Base-by-base conservation (phyloP, 2,329 filamentous ascomycete genomes). In the Leptographium lundbergii region DNA sequence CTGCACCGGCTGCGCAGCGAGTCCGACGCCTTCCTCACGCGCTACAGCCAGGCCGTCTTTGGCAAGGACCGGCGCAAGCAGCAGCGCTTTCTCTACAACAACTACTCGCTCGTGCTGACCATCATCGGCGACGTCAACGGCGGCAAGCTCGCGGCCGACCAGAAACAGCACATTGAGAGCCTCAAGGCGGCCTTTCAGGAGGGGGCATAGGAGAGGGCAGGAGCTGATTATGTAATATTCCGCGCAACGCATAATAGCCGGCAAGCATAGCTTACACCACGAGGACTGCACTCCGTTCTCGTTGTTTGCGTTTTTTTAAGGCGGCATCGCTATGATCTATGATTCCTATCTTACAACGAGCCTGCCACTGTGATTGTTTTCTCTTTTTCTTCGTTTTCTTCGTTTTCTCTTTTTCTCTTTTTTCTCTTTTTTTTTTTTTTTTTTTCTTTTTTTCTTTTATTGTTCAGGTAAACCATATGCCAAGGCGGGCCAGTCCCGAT, bases 81-180 rank as follows among this genome's bases (percentile, higher is more conserved):
- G 64, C 87, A 92, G 65, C 79, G 94, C 52, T 97, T 97, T 69
- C 72, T 99, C 67, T 94, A 88, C 69, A 99, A 97, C 70, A 99
- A 99, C 71, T 97, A 95, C 72, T 95, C 89, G 58, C 77, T 99
- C 63, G 82, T 99, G n/a, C 77, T 90, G 66, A 96, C 94, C 13
- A 96, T 99, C 62, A 88, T 99, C 63, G 84, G 87, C 67, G 87
- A 92, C 66, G 80, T 83, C 5, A 57, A 62, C 54, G 78, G 80
- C 13, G 89, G 89, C 4, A 89, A 88, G 70, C 70, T 92, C 67
- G 82, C 87, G 1, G 74, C 76, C 27, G 91, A 96, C 67, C 85
- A 92, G 70, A 85, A 86, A 72, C 78, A 77, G 65, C 82, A 91
- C 72, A 91, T 94, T 69, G 86, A 88, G 68, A 76, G 76, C 58